Conservation (phyloP, 257 asterid genomes). For the Petunia axillaris region DNA sequence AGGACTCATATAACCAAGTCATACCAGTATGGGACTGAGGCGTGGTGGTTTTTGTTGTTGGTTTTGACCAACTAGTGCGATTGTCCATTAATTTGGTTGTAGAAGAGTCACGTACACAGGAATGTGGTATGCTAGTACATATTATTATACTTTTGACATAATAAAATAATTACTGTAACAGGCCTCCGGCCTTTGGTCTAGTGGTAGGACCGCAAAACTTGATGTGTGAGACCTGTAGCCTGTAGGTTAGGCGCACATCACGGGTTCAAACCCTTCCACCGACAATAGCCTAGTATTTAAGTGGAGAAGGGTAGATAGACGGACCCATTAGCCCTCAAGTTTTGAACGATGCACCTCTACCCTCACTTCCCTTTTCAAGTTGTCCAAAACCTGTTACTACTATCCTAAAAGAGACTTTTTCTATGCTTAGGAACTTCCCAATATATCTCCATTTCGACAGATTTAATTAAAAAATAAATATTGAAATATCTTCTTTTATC, state of each 20-base stretch:
- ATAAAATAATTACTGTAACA: not conserved
- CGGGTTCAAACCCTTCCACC: too few relatives aligned
- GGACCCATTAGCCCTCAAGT: too few relatives aligned
- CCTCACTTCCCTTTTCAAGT: conserved; percentile 6
- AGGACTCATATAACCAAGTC: not conserved
- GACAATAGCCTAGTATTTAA: too few relatives aligned
- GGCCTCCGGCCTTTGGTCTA: not conserved
- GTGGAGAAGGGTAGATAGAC: too few relatives aligned
- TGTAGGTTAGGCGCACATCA: too few relatives aligned
- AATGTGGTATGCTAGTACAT: not conserved
- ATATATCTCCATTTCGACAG: not conserved
- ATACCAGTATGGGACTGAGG: conserved; percentile 10
- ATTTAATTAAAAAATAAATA: not conserved
- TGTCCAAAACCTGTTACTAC: not conserved
- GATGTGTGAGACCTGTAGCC: too few relatives aligned
- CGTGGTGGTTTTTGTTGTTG: not conserved
- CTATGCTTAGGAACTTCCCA: too few relatives aligned
- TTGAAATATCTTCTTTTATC: not conserved
- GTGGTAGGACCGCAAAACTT: too few relatives aligned
- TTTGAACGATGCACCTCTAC: too few relatives aligned
- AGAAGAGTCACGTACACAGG: not conserved
- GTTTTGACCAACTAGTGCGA: not conserved
- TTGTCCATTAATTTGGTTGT: not conserved
- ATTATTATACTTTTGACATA: not conserved
- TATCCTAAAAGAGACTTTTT: too few relatives aligned